Conservation (phyloP, 331 rosid genomes). For the Quercus phellos region DNA sequence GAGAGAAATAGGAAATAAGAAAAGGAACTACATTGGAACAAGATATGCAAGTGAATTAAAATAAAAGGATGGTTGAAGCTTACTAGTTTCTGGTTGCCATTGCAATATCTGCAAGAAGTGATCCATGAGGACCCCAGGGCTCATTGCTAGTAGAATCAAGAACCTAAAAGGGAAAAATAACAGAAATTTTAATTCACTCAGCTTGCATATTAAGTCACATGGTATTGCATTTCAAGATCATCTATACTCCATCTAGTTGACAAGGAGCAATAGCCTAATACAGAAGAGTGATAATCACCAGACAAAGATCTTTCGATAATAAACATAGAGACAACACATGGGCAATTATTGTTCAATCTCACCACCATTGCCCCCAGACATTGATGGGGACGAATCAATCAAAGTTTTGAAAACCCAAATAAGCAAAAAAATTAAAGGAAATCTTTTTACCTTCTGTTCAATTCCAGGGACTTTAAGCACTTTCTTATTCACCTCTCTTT, state of each 20-base stretch:
- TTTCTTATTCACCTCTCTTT: constrained; percentile 89
- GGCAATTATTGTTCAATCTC: not conserved
- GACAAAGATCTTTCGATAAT: not conserved
- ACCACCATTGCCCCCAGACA: not conserved
- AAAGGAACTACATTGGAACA: constrained; percentile 25
- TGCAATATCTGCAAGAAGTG: constrained; percentile 89
- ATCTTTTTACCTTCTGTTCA: constrained; percentile 73
- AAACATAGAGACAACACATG: not conserved
- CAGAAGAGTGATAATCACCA: not conserved
- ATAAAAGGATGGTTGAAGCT: constrained; percentile 22
- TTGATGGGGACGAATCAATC: not conserved
- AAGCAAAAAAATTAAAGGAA: not conserved
- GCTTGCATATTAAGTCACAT: not conserved
- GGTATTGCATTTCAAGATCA: not conserved
- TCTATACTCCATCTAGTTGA: not conserved
- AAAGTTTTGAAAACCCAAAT: not conserved
- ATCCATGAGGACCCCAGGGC: constrained; percentile 98
- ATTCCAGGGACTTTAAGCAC: constrained; percentile 88
- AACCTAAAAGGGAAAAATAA: constrained; percentile 46
- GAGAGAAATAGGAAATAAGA: not conserved
- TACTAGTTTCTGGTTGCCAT: constrained; percentile 72
- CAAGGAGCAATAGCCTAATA: not conserved
- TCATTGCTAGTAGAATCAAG: constrained; percentile 99
- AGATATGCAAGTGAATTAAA: constrained; percentile 11
- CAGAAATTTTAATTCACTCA: not conserved